Base-by-base conservation (phyloP, 2,329 filamentous ascomycete genomes). In the Mycosphaerelloides madeirae region DNA sequence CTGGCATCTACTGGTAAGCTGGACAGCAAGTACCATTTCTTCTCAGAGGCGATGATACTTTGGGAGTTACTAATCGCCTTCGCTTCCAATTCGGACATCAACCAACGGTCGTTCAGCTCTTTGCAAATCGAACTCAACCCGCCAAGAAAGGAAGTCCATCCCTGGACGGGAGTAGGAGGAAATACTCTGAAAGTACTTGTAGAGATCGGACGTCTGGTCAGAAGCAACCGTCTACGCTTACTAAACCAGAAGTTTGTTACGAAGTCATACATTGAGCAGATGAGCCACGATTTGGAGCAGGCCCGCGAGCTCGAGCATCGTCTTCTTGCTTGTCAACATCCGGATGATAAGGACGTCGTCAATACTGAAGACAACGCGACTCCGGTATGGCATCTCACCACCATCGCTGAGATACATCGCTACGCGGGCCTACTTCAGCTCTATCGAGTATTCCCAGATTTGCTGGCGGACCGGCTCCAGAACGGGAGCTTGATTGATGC, bases 31-130 rank as follows among this genome's bases (percentile, higher is more conserved):
- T 65, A 64, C 29, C 71, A 73, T 25, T 78, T 79, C 55, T 78
- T 79, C 44, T 73, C 77, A 47, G 75, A 79, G 54, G 73, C 74
- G n/a, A 61, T 79, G 38, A 70, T 79, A 20, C 77, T 78, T 50
- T 79, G 76, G 76, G 76, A 79, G 52, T 78, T 79, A 75, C 39
- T 50, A 6, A 18, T 55, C 5, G 29, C 50, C 1, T 55, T 43
- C 25, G 47, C 42, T 16, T 48, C 66, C 75, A 14, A 71, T 77
- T 43, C 74, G 72, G 1, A 78, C 74, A 49, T 73, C 76, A 8
- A 71, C 70, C 39, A 67, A 70, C 48, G 67, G 70, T 37, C 63
- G 62, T 2, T 38, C 19, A 39, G 32, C 16, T 34, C 44, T 16
- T 33, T 51, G 20, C 50, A 9, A 68, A 69, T 15, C 69, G 31